phyloP scores from a whole-genome alignment of 345 rosid genomes.

The Brassica juncea region DNA sequence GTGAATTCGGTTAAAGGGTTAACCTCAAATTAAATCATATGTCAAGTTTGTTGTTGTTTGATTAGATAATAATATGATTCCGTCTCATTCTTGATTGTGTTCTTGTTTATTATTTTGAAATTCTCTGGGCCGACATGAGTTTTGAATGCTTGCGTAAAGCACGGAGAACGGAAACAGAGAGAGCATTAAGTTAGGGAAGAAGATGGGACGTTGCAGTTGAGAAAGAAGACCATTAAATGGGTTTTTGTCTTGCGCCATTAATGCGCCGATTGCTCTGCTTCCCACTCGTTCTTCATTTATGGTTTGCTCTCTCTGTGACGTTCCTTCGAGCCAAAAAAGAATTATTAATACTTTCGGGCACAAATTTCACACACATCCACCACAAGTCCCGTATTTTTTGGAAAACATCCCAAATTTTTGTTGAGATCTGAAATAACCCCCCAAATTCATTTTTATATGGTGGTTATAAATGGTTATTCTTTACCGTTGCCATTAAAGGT shows the following conservation, averaged over 20 bases:
- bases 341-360: not conserved
- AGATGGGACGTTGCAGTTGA: constrained; percentile 50
- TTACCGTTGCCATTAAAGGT: not conserved
- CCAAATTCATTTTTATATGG: not conserved
- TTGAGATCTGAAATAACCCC: not conserved
- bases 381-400: not conserved
- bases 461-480: not conserved
- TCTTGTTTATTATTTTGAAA: constrained; percentile 16
- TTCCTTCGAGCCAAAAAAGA: not conserved
- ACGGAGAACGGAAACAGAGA: constrained; percentile 32
- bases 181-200: constrained; percentile 44
- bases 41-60: constrained; percentile 8
- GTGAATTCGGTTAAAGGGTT: not conserved
- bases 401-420: not conserved
- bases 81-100: constrained; percentile 19
- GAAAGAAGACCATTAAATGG: constrained; percentile 51
- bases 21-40: not conserved
- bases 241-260: constrained; percentile 56
- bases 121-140: constrained; percentile 18
- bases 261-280: constrained; percentile 44
- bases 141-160: constrained; percentile 40
- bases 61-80: constrained; percentile 1
- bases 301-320: constrained; percentile 21
- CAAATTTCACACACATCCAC: not conserved
- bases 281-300: constrained; percentile 42